These are phyloP conservation scores for Kwoniella heveanensis DNA, from an alignment of 768 basidiomycete genomes.

Conservation along the genomic window DNA sequence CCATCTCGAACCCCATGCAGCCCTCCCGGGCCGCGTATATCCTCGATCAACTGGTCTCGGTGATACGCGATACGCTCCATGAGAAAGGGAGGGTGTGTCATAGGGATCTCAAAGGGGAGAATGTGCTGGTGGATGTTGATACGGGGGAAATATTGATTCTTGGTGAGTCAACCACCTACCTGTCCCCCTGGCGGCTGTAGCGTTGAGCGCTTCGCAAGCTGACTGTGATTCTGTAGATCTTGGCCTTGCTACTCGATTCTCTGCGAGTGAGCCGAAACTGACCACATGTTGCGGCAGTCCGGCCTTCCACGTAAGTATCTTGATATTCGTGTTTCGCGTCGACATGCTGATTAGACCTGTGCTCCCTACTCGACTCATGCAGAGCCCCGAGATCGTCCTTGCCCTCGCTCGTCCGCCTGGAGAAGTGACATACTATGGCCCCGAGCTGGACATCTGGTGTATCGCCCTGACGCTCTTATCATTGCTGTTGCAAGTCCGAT, in stretches of 20 bases:
- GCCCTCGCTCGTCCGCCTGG: constrained; percentile 56
- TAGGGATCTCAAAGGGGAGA: constrained; percentile 56
- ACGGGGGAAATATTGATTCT: constrained; percentile 57
- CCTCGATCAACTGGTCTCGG: constrained; percentile 57
- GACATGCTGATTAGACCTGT: no score
- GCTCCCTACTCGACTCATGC: no score
- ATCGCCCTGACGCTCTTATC: constrained; percentile 58
- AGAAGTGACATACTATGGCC: constrained; percentile 56
- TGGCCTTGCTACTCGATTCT: constrained; percentile 59
- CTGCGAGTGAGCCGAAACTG: constrained; percentile 55
- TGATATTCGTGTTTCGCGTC: no score
- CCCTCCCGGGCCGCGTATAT: constrained; percentile 52
- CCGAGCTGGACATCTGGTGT: constrained; percentile 60
- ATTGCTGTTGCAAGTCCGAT: constrained; percentile 54
- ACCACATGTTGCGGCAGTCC: constrained; percentile 59
- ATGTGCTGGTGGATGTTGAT: constrained; percentile 45
- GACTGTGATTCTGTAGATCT: constrained; percentile 47
- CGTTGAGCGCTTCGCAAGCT: no score
- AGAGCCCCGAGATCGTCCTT: constrained; percentile 58
- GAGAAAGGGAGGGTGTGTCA: constrained; percentile 53
- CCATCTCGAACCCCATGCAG: constrained; percentile 31
- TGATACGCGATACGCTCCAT: constrained; percentile 56
- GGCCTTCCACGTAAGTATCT: constrained; percentile 47
- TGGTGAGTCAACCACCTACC: constrained; percentile 36
- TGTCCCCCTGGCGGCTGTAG: no score